Conservation (phyloP, 106 monocot genomes). For the Allium sativum region DNA sequence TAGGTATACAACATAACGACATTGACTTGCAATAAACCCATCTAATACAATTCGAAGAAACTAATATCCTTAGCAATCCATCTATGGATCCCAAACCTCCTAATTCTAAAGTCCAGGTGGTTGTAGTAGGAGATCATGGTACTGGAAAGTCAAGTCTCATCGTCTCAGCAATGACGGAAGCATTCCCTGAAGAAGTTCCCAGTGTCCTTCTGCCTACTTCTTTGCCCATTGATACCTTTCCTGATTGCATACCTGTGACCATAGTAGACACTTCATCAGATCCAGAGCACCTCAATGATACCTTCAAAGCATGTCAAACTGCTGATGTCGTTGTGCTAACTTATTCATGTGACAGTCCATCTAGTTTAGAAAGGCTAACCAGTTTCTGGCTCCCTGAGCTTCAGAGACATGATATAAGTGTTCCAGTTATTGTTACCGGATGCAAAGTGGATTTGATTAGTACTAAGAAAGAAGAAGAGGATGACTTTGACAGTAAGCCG, state of each 20-base stretch:
- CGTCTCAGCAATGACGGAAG: conserved; percentile 74
- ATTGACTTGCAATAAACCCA: too few species aligned
- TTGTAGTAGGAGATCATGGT: conserved; percentile 61
- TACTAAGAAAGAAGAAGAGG: conserved; percentile 25
- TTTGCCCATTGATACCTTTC: conserved; percentile 82
- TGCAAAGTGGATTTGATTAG: conserved; percentile 80
- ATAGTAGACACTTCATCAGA: conserved; percentile 86
- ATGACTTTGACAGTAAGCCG: conserved; percentile 67
- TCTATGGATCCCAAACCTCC: background rate
- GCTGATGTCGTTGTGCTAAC: conserved; percentile 83
- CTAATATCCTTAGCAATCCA: too few species aligned
- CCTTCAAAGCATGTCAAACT: conserved; percentile 51
- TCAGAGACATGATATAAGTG: conserved; percentile 58
- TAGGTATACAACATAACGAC: too few species aligned
- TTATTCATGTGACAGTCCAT: conserved; percentile 78
- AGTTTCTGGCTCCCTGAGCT: conserved; percentile 96
- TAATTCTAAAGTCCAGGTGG: conserved; percentile 58
- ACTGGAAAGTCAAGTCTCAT: conserved; percentile 93
- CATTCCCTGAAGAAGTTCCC: conserved; percentile 71
- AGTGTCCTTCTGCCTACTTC: conserved; percentile 68
- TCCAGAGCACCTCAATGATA: conserved; percentile 50
- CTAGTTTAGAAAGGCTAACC: conserved; percentile 87
- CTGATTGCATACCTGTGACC: conserved; percentile 87
- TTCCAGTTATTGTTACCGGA: conserved; percentile 83
- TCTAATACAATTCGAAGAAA: too few species aligned